These are phyloP conservation scores for Colletotrichum sp. DNA, from an alignment of 2,329 filamentous ascomycete genomes.

Conservation along the genomic window DNA sequence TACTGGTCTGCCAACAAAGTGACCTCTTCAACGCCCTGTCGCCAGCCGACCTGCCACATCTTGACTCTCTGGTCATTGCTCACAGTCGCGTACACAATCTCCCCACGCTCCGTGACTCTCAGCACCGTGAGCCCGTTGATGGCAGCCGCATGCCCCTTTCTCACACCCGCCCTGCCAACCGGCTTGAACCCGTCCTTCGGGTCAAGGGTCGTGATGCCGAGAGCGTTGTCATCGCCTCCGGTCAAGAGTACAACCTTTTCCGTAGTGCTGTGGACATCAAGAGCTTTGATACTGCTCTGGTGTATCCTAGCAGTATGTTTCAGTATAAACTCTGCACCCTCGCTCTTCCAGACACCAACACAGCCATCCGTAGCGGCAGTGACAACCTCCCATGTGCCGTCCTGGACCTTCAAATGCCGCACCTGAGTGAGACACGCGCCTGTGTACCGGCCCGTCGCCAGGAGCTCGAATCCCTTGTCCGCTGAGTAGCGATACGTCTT, in stretches of 20 bases:
- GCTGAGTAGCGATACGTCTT: conserved; percentile 61
- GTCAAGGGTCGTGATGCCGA: conserved; percentile 60
- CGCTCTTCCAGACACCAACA: conserved; percentile 62
- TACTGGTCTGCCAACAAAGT: conserved; percentile 54
- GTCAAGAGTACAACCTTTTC: conserved; percentile 65
- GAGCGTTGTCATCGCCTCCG: conserved; percentile 87
- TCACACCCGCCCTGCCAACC: conserved; percentile 39
- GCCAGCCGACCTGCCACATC: conserved; percentile 48
- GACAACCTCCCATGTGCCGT: conserved; percentile 48
- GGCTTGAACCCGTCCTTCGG: conserved; percentile 28
- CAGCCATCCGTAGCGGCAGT: conserved; percentile 85
- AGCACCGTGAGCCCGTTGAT: conserved; percentile 63
- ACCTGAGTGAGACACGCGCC: conserved; percentile 78
- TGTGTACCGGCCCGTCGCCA: conserved; percentile 66
- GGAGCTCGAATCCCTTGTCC: conserved; percentile 47
- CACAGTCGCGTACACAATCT: conserved; percentile 40
- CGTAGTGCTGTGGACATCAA: conserved; percentile 48
- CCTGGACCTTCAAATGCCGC: conserved; percentile 41
- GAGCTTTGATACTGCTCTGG: conserved; percentile 79
- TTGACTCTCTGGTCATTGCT: conserved; percentile 69
- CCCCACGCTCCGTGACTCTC: conserved; percentile 16
- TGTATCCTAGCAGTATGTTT: conserved; percentile 61
- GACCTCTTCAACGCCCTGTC: conserved; percentile 28
- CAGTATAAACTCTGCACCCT: conserved; percentile 28
- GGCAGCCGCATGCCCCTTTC: conserved; percentile 73